Evolutionary conservation across 1,139 yeast species (phyloP), one percentile per base, ranked within the genome.

Genomic region (Candida neerlandica): DNA sequence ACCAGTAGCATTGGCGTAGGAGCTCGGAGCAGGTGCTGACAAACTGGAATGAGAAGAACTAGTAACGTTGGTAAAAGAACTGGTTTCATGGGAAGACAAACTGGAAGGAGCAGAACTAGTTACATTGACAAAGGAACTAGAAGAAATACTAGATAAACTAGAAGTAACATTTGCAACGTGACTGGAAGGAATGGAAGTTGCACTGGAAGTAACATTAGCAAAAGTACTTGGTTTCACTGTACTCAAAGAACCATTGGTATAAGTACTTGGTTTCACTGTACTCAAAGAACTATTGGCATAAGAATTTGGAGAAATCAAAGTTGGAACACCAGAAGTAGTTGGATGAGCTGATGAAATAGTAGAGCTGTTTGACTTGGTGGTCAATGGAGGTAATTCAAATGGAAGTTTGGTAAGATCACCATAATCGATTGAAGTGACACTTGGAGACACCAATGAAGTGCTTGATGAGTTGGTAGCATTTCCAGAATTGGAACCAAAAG

Each of bases 401-500:
- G 42, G 42, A 39, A 39, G 42, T 9, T 27, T 39, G 19, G 42
- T 39, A 16, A 39, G 42, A 15, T 39, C 42, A 26, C 42, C 42
- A 15, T 39, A 39, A 27, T 26, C 15, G 16, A 39, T 39, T 14
- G 42, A 39, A 26, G 42, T 39, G 7, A 14, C 42, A 16, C 21
- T 26, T 26, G 42, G 42, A 21, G 42, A 15, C 9, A 26, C 42
- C 19, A 26, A 39, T 10, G 10, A 2, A 15, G 42, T 38, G 12
- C 30, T 26, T 21, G 41, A 26, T 10, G 42, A 26, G 14, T 39
- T 39, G 21, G 19, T 14, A 2, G 5, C n/a, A 5, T 27, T 39
- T 5, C 33, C 42, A 39, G 14, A 18, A 5, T 9, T 12, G 4
- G 29, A 26, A 37, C 33, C 19, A 9, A 39, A 14, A 5, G 42